phyloP scores from a whole-genome alignment of 495 filamentous ascomycete species.

The Stereocaulon alpinum region DNA sequence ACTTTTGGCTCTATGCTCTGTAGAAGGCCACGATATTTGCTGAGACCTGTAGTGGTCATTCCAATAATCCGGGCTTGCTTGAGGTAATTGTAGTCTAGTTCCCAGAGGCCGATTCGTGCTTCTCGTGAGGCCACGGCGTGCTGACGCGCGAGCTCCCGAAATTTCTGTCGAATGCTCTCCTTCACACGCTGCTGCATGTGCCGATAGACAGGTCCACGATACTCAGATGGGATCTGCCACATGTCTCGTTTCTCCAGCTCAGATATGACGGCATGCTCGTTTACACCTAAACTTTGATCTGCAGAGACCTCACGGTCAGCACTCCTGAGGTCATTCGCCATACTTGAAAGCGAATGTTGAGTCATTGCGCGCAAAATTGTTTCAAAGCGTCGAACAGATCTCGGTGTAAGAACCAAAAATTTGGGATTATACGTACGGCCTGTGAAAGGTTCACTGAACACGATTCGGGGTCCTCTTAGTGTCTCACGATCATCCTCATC shows the following conservation, averaged over 20 bases:
- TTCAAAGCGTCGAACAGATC: too few species aligned
- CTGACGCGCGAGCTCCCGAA: constrained; percentile 32
- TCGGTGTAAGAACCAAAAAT: too few species aligned
- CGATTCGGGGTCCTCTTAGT: constrained; percentile 39
- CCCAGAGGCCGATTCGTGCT: constrained; percentile 44
- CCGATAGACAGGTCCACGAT: constrained; percentile 52
- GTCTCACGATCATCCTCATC: constrained; percentile 44
- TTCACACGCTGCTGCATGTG: constrained; percentile 40
- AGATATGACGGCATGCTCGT: constrained; percentile 26
- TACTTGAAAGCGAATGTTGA: too few species aligned
- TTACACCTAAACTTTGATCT: constrained; percentile 16
- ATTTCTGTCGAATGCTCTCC: constrained; percentile 28
- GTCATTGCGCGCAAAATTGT: too few species aligned
- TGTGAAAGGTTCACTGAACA: constrained; percentile 40
- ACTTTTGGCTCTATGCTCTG: constrained; percentile 57
- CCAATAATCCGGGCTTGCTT: constrained; percentile 51
- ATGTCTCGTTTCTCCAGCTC: constrained; percentile 38
- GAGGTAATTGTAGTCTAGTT: constrained; percentile 42
- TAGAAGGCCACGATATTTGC: constrained; percentile 71
- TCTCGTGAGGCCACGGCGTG: constrained; percentile 36
- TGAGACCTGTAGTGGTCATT: constrained; percentile 76
- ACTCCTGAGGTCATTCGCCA: too few species aligned
- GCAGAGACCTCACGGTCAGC: too few species aligned
- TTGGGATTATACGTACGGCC: constrained; percentile 19
- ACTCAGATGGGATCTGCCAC: constrained; percentile 41